Evolutionary conservation across 2,329 filamentous ascomycete species (phyloP).

Genomic region (Paraphoma chrysanthemicola): DNA sequence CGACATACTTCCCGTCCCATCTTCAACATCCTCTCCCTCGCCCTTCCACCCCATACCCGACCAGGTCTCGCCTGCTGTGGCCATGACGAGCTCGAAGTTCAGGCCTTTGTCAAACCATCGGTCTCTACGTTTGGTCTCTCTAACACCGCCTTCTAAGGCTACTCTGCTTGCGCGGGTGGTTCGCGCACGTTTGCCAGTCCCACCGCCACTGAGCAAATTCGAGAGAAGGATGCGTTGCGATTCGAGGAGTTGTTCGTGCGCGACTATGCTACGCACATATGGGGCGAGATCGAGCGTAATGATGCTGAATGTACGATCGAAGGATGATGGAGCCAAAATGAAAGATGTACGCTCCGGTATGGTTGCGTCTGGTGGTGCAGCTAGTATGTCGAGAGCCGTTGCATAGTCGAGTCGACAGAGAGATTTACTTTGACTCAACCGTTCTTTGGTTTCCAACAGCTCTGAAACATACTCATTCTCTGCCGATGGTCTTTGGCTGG

Average conservation of each 20-base stretch:
- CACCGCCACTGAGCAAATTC: constrained; percentile 67
- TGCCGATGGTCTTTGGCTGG: constrained; percentile 1
- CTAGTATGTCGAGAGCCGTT: constrained; percentile 61
- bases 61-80: constrained; percentile 61
- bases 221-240: constrained; percentile 69
- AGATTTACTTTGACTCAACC: constrained; percentile 14
- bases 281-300: constrained; percentile 83
- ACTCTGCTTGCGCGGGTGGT: constrained; percentile 78
- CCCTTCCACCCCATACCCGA: constrained; percentile 38
- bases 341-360: constrained; percentile 38
- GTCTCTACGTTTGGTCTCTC: constrained; percentile 71
- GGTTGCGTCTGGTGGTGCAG: constrained; percentile 41
- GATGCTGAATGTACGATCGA: constrained; percentile 73
- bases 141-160: constrained; percentile 76
- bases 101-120: constrained; percentile 72
- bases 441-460: constrained; percentile 40
- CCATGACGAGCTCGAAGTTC: constrained; percentile 68
- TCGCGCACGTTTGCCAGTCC: constrained; percentile 64
- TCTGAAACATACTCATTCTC: constrained; percentile 28
- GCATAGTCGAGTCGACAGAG: constrained; percentile 52
- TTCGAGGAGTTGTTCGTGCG: constrained; percentile 75
- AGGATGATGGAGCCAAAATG: constrained; percentile 72
- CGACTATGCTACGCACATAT: constrained; percentile 84
- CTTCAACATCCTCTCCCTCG: constrained; percentile 5
- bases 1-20: constrained; percentile 9